Evolutionary conservation across 1,284 basidiomycete genomes (phyloP), one percentile per base, ranked within the genome.

Genomic region (Microbotryum violaceum): DNA sequence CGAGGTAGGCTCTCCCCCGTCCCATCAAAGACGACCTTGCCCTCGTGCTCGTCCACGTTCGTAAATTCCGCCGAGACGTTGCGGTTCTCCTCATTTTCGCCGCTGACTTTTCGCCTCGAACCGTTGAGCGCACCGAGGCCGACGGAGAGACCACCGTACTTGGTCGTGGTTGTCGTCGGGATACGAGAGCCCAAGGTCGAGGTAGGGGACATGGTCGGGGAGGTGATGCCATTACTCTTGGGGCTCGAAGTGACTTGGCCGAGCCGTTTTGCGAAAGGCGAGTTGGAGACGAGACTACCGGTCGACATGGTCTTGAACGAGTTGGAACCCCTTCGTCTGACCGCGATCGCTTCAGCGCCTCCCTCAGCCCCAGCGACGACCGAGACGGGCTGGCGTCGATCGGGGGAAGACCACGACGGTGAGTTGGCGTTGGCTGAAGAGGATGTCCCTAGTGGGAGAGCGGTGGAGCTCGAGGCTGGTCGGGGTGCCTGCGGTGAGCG

Each of bases 221-320:
- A 20, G 23, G 8, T 51, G 49, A 12, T 51, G 12, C 29, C 27
- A 4, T 29, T 51, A 27, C 9, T 8, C 9, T 29, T 51, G 23
- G 23, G 49, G 49, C 49, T 20, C 49, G 45, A 21, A 16, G 27
- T 49, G 27, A 42, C 51, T n/a, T 33, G 27, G 7, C 29, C 60
- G 12, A 62, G 31, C 12, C 53, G 47, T 25, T 64, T 48, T 7
- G 54, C 46, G 48, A 67, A 67, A 2, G 65, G 65, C 49, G 65
- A 67, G 54, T 66, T 67, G 49, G 57, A 59, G 45, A 69, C 67
- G 62, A 69, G 63, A 8, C 52, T 50, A 20, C 63, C 63, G 14
- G 56, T 61, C 48, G 58, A 55, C 62, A 69, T 64, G 45, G 62
- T 61, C 54, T 67, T 69, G 67, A 69, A 69, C 47, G 60, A 63